These are phyloP conservation scores for Flaveria floridana DNA, from an alignment of 140 eudicot genomes.

Conservation along the genomic window DNA sequence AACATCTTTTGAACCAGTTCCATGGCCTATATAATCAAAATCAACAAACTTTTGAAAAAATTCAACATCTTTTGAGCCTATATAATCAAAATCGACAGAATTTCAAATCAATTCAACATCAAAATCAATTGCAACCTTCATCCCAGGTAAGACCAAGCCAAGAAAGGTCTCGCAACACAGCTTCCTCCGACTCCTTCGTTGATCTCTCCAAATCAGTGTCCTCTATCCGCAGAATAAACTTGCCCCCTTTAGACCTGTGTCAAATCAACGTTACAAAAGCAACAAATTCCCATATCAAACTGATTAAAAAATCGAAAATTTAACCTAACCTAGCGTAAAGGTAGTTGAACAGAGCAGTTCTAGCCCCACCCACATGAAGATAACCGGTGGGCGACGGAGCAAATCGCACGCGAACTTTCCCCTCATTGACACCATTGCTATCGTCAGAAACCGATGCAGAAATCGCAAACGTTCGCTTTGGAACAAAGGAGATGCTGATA, in stretches of 20 bases:
- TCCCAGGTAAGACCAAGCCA: conserved; percentile 96
- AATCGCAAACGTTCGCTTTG: conserved; percentile 27
- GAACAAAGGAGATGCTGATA: conserved; percentile 8
- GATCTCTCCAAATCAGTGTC: conserved; percentile 93
- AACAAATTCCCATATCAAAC: neutral
- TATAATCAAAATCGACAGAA: neutral
- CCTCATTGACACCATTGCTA: neutral
- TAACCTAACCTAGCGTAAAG: conserved; percentile 64
- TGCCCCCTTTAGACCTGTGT: conserved; percentile 80
- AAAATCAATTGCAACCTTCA: conserved; percentile 50
- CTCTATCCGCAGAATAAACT: conserved; percentile 78
- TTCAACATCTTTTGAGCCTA: neutral
- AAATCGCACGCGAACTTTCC: conserved; percentile 74
- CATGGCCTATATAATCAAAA: conserved; percentile 58
- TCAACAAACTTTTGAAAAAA: neutral
- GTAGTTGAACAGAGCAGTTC: conserved; percentile 84
- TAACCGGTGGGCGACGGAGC: conserved; percentile 97
- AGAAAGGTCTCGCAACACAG: conserved; percentile 71
- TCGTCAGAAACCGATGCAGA: conserved; percentile 32
- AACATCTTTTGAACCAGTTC: conserved; percentile 34
- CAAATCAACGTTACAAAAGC: neutral
- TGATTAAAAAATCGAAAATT: neutral
- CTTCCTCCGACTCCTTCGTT: conserved; percentile 84
- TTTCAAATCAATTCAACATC: conserved; percentile 36
- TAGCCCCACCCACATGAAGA: conserved; percentile 92